These are phyloP conservation scores for Bacidia rubella DNA, from an alignment of 495 filamentous ascomycete species.

Conservation along the genomic window DNA sequence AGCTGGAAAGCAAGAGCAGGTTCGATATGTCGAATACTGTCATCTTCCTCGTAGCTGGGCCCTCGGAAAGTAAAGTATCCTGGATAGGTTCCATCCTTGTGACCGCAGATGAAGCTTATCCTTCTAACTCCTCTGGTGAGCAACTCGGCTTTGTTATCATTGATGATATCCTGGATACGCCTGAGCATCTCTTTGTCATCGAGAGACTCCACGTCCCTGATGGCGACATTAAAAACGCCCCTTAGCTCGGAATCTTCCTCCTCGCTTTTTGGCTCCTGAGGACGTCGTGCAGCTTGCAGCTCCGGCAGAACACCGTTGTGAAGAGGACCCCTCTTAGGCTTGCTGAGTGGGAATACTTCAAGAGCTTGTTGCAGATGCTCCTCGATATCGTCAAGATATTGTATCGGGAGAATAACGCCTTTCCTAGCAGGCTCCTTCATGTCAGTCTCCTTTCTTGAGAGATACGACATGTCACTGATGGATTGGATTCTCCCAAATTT, in stretches of 20 bases:
- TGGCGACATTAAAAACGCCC: slow-evolving; percentile 79
- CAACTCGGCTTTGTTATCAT: slow-evolving; percentile 75
- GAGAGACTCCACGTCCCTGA: slow-evolving; percentile 76
- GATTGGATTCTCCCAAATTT: slow-evolving; percentile 59
- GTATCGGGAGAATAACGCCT: slow-evolving; percentile 87
- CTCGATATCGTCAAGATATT: slow-evolving; percentile 85
- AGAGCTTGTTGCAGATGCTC: slow-evolving; percentile 70
- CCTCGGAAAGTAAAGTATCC: slow-evolving; percentile 97
- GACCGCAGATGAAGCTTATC: slow-evolving; percentile 91
- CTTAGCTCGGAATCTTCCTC: slow-evolving; percentile 64
- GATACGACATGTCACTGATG: slow-evolving; percentile 90
- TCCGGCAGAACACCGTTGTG: slow-evolving; percentile 52
- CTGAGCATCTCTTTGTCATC: slow-evolving; percentile 70
- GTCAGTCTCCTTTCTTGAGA: slow-evolving; percentile 48
- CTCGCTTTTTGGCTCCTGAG: slow-evolving; percentile 26
- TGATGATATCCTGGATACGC: slow-evolving; percentile 59
- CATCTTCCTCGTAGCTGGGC: slow-evolving; percentile 75
- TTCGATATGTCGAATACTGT: slow-evolving; percentile 92
- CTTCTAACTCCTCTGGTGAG: slow-evolving; percentile 68
- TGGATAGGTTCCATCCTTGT: slow-evolving; percentile 87
- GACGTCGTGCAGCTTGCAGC: slow-evolving; percentile 57
- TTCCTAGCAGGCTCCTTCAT: slow-evolving; percentile 57
- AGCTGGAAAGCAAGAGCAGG: slow-evolving; percentile 96
- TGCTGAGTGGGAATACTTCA: slow-evolving; percentile 56
- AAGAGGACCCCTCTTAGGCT: slow-evolving; percentile 28